Percentiles rank a stretch among this genome's conserved stretches.
Evolutionary conservation across 2,329 filamentous ascomycete species (phyloP).

Genomic region (Aureobasidium uvarum): DNA sequence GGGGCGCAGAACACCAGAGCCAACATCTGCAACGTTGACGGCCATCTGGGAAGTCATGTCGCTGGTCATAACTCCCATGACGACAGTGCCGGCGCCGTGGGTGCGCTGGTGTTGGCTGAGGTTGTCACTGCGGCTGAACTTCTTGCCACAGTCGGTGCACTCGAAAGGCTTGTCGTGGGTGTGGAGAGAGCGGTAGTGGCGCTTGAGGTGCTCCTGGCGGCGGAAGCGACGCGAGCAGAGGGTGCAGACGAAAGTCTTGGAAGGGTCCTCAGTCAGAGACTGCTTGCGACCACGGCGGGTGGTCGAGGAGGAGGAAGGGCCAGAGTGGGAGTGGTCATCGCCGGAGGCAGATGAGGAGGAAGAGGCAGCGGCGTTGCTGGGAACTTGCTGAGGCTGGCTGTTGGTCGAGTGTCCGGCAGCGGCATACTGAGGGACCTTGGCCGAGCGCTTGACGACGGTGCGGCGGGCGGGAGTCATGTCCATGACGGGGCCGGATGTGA

Average conservation of each 20-base stretch:
- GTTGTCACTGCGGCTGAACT: conserved; percentile 98
- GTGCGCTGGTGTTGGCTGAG: conserved; percentile 93
- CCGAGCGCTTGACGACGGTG: conserved; percentile 31
- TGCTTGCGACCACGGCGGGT: conserved; percentile 98
- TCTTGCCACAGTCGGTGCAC: conserved; percentile 97
- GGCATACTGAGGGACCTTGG: conserved; percentile 43
- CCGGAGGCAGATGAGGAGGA: conserved; percentile 24
- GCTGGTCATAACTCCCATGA: conserved; percentile 72
- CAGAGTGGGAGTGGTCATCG: conserved; percentile 33
- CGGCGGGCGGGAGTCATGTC: conserved; percentile 26
- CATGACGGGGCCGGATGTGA: conserved; percentile 24
- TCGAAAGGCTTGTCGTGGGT: conserved; percentile 98
- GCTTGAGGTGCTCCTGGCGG: conserved; percentile 96
- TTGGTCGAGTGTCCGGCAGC: conserved; percentile 46
- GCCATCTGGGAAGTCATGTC: conserved; percentile 35
- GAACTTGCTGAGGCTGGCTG: conserved; percentile 38
- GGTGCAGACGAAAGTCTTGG: conserved; percentile 97
- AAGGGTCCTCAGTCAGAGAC: conserved; percentile 93
- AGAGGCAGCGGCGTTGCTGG: conserved; percentile 32
- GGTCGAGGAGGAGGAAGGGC: conserved; percentile 53
- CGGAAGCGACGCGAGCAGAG: conserved; percentile 97
- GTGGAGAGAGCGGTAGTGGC: conserved; percentile 96
- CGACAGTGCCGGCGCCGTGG: conserved; percentile 83
- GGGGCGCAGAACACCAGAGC: conserved; percentile 36
- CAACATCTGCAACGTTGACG: conserved; percentile 39